Base-by-base conservation (phyloP, 306 rosid species). In the Dryas alaskensis region DNA sequence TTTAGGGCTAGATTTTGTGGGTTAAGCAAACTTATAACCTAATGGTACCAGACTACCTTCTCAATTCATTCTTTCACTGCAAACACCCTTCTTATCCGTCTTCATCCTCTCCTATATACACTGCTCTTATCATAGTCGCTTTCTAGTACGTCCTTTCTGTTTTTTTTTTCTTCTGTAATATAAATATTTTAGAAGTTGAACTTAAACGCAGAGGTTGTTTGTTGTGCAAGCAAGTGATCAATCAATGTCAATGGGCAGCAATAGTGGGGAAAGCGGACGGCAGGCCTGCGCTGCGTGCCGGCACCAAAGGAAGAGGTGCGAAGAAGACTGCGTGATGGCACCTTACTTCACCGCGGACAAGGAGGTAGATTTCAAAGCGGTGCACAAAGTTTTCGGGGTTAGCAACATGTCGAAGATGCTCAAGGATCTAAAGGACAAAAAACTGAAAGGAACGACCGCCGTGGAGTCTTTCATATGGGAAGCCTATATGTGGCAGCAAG, bases 261-360 rank as follows among this genome's bases (percentile, higher is more conserved):
- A 12, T 1, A 7, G 50, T 0, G 67, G 64, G 5, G 71, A 64
- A 5, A 52, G 3, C 8, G 19, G n/a, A 6, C 51, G 67, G 4
- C 72, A 13, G 4, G 65, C 83, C 0, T 75, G 80, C n/a, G 80
- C 80, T 3, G 69, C 73, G 3, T 80, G 83, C 61, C 61, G 45
- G 55, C 76, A 69, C 69, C 76, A 80, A 52, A 69, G 77, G 10
- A 75, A 65, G 43, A 80, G 9, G 73, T 80, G 83, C 73, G 19
- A 8, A 4, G 48, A 46, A 0, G 60, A 48, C 14, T 80, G 83
- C 16, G 39, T 71, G 16, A 55, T 63, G 72, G 69, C 74, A 6
- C 69, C 73, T 1, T 69, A 61, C 68, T 80, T 80, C 67, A 57
- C 77, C 8, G 59, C 70, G 6, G 73, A 63, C 1, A 62, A 5